phyloP scores from a whole-genome alignment of 208 protist genomes.

The Leishmania tropica region DNA sequence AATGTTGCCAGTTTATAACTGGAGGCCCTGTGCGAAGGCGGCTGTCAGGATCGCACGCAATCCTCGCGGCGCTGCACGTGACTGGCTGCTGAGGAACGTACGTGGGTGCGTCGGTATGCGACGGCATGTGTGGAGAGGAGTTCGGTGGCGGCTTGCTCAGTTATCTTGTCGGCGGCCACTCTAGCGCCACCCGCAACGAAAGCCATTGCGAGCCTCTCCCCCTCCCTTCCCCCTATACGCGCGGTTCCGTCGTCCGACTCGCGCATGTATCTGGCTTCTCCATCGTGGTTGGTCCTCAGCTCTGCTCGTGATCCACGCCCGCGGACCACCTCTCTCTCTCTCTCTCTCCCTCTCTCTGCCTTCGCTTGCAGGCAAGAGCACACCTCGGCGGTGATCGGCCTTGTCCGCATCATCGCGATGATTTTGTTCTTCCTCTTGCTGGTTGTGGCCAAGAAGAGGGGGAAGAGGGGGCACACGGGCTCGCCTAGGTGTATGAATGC shows the following conservation, averaged over 20 bases:
- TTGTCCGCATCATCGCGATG: background rate
- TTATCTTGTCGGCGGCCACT: background rate
- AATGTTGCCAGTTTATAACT: background rate
- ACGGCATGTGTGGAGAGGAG: background rate
- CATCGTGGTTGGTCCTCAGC: background rate
- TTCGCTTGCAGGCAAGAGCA: background rate
- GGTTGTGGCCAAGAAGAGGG: no score
- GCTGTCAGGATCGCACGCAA: background rate
- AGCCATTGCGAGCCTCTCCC: background rate
- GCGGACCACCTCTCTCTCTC: background rate
- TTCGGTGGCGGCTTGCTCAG: background rate
- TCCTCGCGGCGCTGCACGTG: background rate
- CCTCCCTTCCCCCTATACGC: background rate
- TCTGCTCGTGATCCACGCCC: background rate
- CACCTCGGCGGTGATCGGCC: background rate
- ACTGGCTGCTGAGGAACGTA: no score
- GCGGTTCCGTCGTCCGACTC: background rate
- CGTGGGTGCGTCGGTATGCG: background rate
- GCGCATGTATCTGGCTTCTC: background rate
- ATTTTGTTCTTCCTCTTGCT: background rate
- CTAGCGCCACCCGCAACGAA: background rate
- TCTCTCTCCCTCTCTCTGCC: background rate
- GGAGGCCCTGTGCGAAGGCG: background rate
- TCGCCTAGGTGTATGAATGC: no score
- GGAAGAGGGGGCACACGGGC: no score